phyloP scores from a whole-genome alignment of 805 yeast species.

The Lipomyces oligophaga region DNA sequence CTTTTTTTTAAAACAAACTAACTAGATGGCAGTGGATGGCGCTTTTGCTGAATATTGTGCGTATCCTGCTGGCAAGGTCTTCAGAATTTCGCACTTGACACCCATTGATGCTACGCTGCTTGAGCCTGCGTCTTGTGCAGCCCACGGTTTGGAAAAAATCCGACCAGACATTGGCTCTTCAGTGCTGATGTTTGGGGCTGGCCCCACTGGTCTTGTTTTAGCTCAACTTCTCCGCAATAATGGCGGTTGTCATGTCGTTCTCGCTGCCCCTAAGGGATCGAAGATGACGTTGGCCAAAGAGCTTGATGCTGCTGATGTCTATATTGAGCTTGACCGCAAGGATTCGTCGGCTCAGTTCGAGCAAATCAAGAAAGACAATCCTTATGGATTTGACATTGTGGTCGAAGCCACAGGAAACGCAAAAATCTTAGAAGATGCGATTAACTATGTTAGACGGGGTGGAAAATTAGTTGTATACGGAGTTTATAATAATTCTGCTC shows the following conservation, averaged over 20 bases:
- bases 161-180: slow-evolving; percentile 25
- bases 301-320: slow-evolving; percentile 23
- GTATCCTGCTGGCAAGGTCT: slow-evolving; percentile 27
- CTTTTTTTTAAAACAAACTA: not conserved
- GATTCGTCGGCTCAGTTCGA: slow-evolving; percentile 20
- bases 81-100: slow-evolving; percentile 23
- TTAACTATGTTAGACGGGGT: slow-evolving; percentile 26
- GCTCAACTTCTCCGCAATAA: slow-evolving; percentile 26
- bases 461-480: slow-evolving; percentile 28
- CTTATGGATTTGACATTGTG: slow-evolving; percentile 26
- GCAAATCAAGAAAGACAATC: slow-evolving; percentile 21
- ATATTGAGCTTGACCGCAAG: slow-evolving; percentile 21
- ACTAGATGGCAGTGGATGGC: slow-evolving; percentile 12
- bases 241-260: slow-evolving; percentile 27
- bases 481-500: slow-evolving; percentile 22
- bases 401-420: slow-evolving; percentile 27
- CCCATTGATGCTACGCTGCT: slow-evolving; percentile 23
- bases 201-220: slow-evolving; percentile 27
- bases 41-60: slow-evolving; percentile 28
- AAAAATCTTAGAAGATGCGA: slow-evolving; percentile 22
- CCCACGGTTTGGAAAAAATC: slow-evolving; percentile 26
- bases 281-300: slow-evolving; percentile 26
- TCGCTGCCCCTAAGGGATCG: slow-evolving; percentile 22
- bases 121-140: slow-evolving; percentile 29
- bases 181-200: slow-evolving; percentile 28